These are phyloP conservation scores for Neopestalotiopsis rosae DNA, from an alignment of 2,329 filamentous ascomycete genomes.

Conservation along the genomic window DNA sequence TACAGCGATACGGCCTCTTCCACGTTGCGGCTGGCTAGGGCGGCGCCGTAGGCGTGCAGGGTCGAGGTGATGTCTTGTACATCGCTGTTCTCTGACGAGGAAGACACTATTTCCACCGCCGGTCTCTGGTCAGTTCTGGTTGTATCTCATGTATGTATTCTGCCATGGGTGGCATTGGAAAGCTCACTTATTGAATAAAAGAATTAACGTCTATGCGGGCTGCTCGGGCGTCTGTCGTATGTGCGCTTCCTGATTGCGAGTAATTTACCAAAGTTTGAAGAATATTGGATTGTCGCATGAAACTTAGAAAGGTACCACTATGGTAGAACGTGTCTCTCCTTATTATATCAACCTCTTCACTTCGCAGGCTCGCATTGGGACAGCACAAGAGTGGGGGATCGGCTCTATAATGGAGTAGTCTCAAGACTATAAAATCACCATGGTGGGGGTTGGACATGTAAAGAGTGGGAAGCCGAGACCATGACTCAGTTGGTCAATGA, in stretches of 20 bases:
- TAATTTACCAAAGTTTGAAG: too few relatives aligned
- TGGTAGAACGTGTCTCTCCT: too few relatives aligned
- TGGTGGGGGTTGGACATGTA: background rate
- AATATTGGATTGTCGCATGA: too few relatives aligned
- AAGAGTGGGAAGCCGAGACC: background rate
- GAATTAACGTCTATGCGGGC: too few relatives aligned
- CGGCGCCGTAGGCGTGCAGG: conserved; percentile 15
- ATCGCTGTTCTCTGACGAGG: background rate
- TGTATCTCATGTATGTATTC: background rate
- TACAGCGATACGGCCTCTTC: conserved; percentile 8
- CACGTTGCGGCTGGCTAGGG: conserved; percentile 1
- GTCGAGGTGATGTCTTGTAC: background rate
- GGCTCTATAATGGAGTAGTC: background rate
- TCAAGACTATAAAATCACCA: background rate
- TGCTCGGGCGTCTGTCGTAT: too few relatives aligned
- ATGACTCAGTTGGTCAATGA: background rate
- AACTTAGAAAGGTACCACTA: too few relatives aligned
- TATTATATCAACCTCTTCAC: too few relatives aligned
- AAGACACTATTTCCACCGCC: background rate
- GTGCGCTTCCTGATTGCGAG: too few relatives aligned
- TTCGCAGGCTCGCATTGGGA: too few relatives aligned
- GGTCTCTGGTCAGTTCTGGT: background rate
- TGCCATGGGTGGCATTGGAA: too few relatives aligned
- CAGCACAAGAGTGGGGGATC: background rate
- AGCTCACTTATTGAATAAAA: too few relatives aligned